Evolutionary conservation across 768 basidiomycete genomes (phyloP).

Genomic region (Leucocoprinus sp.): DNA sequence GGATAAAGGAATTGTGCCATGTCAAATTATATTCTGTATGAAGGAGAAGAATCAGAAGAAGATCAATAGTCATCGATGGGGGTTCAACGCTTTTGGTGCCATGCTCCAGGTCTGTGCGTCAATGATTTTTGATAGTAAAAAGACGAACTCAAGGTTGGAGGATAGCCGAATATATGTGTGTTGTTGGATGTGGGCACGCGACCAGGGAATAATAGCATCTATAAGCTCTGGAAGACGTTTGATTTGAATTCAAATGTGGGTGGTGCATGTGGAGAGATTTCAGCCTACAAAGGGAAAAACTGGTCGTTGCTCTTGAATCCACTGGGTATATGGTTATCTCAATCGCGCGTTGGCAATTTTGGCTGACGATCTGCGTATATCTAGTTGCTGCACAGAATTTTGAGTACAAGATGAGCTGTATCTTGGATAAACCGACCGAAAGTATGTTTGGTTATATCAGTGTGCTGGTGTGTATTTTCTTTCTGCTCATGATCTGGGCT

Average conservation of each 20-base stretch:
- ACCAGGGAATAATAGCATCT: slow-evolving; percentile 82
- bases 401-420: slow-evolving; percentile 89
- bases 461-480: slow-evolving; percentile 54
- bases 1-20: slow-evolving; percentile 89
- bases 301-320: slow-evolving; percentile 82
- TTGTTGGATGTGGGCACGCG: slow-evolving; percentile 92
- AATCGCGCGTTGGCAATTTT: neutral
- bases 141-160: neutral
- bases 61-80: slow-evolving; percentile 96
- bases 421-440: slow-evolving; percentile 85
- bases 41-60: slow-evolving; percentile 96
- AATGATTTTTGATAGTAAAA: neutral
- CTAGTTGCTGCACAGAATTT: slow-evolving; percentile 92
- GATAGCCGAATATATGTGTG: slow-evolving; percentile 83
- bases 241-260: slow-evolving; percentile 88
- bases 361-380: neutral
- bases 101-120: slow-evolving; percentile 57
- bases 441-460: slow-evolving; percentile 94
- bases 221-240: slow-evolving; percentile 93
- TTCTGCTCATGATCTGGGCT: neutral
- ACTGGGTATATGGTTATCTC: slow-evolving; percentile 40
- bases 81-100: slow-evolving; percentile 88
- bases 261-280: slow-evolving; percentile 97
- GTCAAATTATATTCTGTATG: slow-evolving; percentile 88
- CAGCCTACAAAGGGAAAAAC: slow-evolving; percentile 83